Base-by-base conservation (phyloP, 2,329 filamentous ascomycete species). In the Penicillium capsulatum region DNA sequence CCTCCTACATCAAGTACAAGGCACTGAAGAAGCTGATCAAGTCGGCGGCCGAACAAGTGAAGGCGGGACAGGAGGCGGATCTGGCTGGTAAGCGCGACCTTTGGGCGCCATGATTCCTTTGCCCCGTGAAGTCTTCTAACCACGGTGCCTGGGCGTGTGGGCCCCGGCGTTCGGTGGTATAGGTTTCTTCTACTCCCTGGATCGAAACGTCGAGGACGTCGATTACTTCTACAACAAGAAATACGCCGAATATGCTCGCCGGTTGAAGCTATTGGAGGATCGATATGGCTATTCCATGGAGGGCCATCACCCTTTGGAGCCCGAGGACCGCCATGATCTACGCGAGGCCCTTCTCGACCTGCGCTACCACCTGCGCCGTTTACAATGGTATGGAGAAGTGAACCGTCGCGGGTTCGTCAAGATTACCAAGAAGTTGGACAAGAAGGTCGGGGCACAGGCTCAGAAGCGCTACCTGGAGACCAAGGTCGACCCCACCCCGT, bases 371-470 rank as follows among this genome's bases (percentile, higher is more conserved):
- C 69, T 97, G 51, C 79, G 92, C 44, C 97, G 97, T 58, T 73
- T 98, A 36, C 86, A 94, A 64, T 97, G 90, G 90, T 98, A 97
- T 62, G 91, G 90, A 34, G 91, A 97, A 68, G 91, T 97, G 58
- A 98, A 98, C 65, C 80, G 90, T 36, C 78, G 87, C 49, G 92
- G 92, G 2, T 98, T 98, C 59, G 80, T 94, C 64, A 98, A 98
- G 71, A 98, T 98, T 65, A 95, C 92, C 36, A 98, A 98, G 73
- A 98, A 98, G 68, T 73, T 96, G 31, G 92, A 98, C 68, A 98
- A 98, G 71, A 96, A 94, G 69, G 79, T 96, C 2, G 76, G 79
- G 31, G 79, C 81, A 3, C 77, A 82, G 35, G 83, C 86, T 0
- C 90, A 96, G 69, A 82, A 86, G 60, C 80, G 82, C 42, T 98